Base-by-base conservation (phyloP, 2,329 filamentous ascomycete genomes). In the Calonectria honghensis region DNA sequence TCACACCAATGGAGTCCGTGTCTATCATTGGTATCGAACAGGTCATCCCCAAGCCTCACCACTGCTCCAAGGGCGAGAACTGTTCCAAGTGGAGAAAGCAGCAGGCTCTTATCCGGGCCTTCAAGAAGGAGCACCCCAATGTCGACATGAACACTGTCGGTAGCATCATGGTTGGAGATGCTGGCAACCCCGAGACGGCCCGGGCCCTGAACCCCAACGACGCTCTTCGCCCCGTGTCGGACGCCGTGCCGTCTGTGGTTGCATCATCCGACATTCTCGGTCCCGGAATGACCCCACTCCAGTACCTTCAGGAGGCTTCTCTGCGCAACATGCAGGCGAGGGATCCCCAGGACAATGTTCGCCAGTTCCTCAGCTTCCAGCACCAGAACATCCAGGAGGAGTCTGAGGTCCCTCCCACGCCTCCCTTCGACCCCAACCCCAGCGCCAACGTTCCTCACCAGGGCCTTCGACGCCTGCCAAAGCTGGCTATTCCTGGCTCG, bases 21-120 rank as follows among this genome's bases (percentile, higher is more conserved):
- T 98, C 95, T 0, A 98, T 98, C 79, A 95, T 98, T 41, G 96
- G 94, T 35, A 98, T 98, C 76, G 96, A 98, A 85, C 95, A 98
- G 84, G 88, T 97, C 69, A 90, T 98, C 70, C 96, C 96, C 6
- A 96, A 95, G 85, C 91, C 93, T 20, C 96, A 98, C 85, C 90
- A 90, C 72, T 98, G 96, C 86, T 92, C 92, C 59, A 98, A 97
- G 84, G 96, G 96, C 59, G 94, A 97, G 84, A 93, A 94, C 79
- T 98, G 96, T 85, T 89, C 91, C 64, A 97, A 96, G 84, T 98
- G 91, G 90, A 91, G 90, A 83, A 95, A 93, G 83, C 94, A 96
- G 82, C 94, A 98, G 84, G 91, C 92, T 41, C 90, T 95, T 84
- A 91, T 98, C 63, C 91, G 94, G 54, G 91, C 92, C 32, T 93